A percentile compares a stretch with the other conserved stretches of the same genome.
Evolutionary conservation across 148 eudicot genomes (phyloP).

Genomic region (Chenopodium berlandieri): DNA sequence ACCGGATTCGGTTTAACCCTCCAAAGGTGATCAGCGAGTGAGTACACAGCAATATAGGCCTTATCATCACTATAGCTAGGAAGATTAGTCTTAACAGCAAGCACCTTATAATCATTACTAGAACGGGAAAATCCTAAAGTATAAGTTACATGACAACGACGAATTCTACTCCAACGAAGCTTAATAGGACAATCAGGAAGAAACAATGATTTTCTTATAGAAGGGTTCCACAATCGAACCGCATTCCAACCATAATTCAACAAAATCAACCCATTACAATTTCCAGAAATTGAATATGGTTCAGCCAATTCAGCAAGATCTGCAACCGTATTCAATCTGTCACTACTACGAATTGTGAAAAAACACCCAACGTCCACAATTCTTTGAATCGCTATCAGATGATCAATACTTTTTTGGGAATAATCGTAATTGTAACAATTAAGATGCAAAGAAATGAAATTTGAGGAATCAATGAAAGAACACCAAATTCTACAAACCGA

Average conservation of each 20-base stretch:
- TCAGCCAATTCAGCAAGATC: no score
- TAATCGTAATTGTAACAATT: background rate
- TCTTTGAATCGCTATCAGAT: background rate
- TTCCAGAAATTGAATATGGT: background rate
- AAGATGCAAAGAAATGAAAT: conserved; percentile 2
- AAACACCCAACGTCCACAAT: background rate
- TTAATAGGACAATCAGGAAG: background rate
- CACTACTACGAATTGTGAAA: background rate
- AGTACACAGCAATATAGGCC: background rate
- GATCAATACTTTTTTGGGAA: background rate
- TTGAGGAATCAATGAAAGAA: conserved; percentile 3
- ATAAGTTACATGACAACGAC: background rate
- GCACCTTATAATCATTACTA: conserved; percentile 7
- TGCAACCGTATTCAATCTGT: background rate
- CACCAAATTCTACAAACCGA: conserved; percentile 14
- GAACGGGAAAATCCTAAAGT: conserved; percentile 2
- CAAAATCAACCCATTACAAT: background rate
- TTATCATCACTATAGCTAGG: background rate
- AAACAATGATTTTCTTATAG: background rate
- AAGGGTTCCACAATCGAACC: background rate
- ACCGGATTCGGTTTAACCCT: no score
- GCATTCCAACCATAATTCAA: background rate
- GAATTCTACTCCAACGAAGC: no score
- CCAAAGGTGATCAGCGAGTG: no score
- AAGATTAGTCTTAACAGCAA: background rate